Conservation (phyloP, 495 filamentous ascomycete genomes). For the Coniosporium apollinis region DNA sequence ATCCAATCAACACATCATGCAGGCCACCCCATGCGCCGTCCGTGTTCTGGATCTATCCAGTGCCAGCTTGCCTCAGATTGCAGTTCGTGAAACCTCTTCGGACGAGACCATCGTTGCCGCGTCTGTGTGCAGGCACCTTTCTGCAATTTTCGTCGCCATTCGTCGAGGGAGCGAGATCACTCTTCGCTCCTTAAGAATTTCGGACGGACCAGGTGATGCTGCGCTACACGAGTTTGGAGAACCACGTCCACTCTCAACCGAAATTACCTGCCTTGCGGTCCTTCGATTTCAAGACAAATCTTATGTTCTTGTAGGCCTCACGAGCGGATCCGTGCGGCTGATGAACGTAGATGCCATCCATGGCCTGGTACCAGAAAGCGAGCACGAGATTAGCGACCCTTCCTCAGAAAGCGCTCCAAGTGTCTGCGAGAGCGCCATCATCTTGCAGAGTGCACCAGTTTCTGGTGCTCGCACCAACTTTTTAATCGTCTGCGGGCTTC, state of each 20-base stretch:
- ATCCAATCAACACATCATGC: conserved; percentile 7
- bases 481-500: conserved; percentile 15
- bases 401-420: background rate
- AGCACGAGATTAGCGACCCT: background rate
- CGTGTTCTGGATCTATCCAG: background rate
- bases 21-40: conserved; percentile 13
- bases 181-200: background rate
- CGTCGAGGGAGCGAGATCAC: background rate
- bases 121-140: conserved; percentile 6
- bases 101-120: conserved; percentile 3
- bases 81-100: background rate
- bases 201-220: background rate
- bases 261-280: background rate
- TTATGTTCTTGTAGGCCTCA: background rate
- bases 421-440: conserved; percentile 15
- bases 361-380: conserved; percentile 1
- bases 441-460: too few relatives aligned
- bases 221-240: background rate
- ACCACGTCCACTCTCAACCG: background rate
- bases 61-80: background rate
- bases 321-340: conserved; percentile 1
- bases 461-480: conserved; percentile 1
- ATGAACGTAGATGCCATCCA: background rate
- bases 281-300: background rate
- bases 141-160: conserved; percentile 3